Percentiles rank a stretch among this genome's conserved stretches.
Evolutionary conservation across 192 early-diverging fungal genomes (phyloP).

Genomic region (Chytriomyces hyalinus): DNA sequence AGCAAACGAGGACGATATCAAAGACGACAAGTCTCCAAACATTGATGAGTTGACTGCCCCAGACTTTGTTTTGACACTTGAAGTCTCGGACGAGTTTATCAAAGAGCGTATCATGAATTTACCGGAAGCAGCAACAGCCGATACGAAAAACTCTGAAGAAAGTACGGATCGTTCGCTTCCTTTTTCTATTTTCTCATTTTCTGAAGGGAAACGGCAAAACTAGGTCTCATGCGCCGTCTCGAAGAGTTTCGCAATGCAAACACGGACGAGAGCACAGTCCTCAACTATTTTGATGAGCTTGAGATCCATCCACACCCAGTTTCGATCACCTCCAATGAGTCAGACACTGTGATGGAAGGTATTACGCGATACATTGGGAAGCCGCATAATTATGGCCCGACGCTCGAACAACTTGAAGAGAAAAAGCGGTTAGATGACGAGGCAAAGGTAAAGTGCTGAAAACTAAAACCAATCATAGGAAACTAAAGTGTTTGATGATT

Average conservation of each 20-base stretch:
- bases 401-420: slow-evolving; percentile 60
- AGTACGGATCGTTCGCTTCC: slow-evolving; percentile 37
- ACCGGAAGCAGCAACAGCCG: slow-evolving; percentile 55
- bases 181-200: slow-evolving; percentile 28
- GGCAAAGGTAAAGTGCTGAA: slow-evolving; percentile 34
- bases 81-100: slow-evolving; percentile 58
- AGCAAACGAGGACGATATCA: slow-evolving; percentile 57
- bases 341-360: slow-evolving; percentile 44
- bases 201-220: neutral
- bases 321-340: slow-evolving; percentile 41
- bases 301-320: slow-evolving; percentile 59
- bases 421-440: slow-evolving; percentile 52
- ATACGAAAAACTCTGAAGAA: slow-evolving; percentile 63
- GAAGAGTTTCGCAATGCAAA: slow-evolving; percentile 59
- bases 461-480: neutral
- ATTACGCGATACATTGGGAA: slow-evolving; percentile 54
- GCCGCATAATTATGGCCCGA: slow-evolving; percentile 67
- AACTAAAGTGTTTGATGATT: neutral
- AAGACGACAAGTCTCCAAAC: slow-evolving; percentile 49
- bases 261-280: slow-evolving; percentile 62
- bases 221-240: slow-evolving; percentile 53
- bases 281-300: slow-evolving; percentile 69
- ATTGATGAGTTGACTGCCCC: slow-evolving; percentile 55
- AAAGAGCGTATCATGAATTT: slow-evolving; percentile 64
- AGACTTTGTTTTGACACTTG: slow-evolving; percentile 58